Conservation (phyloP, 768 basidiomycete species). For the Auriscalpium microsporum region DNA sequence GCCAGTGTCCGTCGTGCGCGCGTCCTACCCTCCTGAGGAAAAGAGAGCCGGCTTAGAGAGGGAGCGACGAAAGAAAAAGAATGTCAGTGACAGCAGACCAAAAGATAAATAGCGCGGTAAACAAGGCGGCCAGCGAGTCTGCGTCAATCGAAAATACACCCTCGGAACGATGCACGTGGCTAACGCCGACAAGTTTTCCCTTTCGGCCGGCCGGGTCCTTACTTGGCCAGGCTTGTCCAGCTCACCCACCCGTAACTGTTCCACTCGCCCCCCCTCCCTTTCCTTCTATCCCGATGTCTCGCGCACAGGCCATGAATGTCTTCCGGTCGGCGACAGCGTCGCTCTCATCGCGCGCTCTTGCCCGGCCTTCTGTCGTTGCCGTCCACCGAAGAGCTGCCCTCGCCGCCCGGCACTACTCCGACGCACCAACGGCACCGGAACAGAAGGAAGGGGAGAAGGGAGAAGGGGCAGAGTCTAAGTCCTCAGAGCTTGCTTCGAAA, state of each 20-base stretch:
- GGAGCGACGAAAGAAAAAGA: neutral
- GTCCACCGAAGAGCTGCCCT: constrained; percentile 17
- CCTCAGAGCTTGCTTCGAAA: neutral
- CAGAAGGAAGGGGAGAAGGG: constrained; percentile 23
- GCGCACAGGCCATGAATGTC: constrained; percentile 39
- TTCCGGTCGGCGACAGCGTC: constrained; percentile 55
- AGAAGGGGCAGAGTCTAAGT: constrained; percentile 19
- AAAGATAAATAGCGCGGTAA: constrained; percentile 24
- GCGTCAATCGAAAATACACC: neutral
- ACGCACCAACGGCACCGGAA: constrained; percentile 32
- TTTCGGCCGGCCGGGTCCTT: neutral
- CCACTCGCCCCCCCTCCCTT: constrained; percentile 4
- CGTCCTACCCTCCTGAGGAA: neutral
- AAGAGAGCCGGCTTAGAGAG: neutral
- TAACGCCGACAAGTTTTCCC: neutral
- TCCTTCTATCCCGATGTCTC: constrained; percentile 35
- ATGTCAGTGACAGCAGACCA: neutral
- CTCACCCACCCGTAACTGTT: constrained; percentile 2
- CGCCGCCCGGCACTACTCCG: constrained; percentile 48
- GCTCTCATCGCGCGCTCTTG: constrained; percentile 41
- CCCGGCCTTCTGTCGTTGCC: constrained; percentile 27
- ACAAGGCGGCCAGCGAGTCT: constrained; percentile 2
- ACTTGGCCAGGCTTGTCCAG: constrained; percentile 3
- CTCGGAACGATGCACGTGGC: neutral
- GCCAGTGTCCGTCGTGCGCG: neutral